Percentiles rank a stretch among this genome's conserved stretches.
Evolutionary conservation across 768 basidiomycete genomes (phyloP).

Genomic region (Obba rivulosa): DNA sequence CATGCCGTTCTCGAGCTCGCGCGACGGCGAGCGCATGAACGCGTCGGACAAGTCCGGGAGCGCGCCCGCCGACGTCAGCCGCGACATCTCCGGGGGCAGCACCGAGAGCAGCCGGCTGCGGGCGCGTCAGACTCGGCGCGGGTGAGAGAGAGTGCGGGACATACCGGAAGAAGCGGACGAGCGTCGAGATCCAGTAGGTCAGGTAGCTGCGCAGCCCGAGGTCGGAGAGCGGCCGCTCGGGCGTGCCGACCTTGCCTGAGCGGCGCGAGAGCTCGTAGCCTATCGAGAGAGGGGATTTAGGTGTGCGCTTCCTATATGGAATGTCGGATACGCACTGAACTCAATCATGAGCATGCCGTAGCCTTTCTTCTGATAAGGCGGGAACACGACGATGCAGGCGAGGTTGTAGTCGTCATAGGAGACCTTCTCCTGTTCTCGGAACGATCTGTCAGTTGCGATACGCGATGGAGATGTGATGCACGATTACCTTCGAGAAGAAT

Average conservation of each 20-base stretch:
- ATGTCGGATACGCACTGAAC: slow-evolving; percentile 64
- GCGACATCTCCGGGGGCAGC: slow-evolving; percentile 47
- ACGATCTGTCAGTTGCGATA: neutral
- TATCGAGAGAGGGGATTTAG: slow-evolving; percentile 23
- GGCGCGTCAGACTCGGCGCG: neutral
- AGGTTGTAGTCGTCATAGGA: slow-evolving; percentile 98
- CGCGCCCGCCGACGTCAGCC: slow-evolving; percentile 35
- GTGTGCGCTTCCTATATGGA: neutral
- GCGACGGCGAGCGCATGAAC: slow-evolving; percentile 16
- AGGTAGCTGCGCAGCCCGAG: slow-evolving; percentile 89
- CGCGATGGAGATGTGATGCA: neutral
- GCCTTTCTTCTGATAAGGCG: slow-evolving; percentile 85
- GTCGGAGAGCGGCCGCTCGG: slow-evolving; percentile 92
- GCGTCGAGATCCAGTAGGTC: slow-evolving; percentile 78
- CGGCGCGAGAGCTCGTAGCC: slow-evolving; percentile 90
- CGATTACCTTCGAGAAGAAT: slow-evolving; percentile 63
- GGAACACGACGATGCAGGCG: slow-evolving; percentile 93
- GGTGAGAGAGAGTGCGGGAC: slow-evolving; percentile 1
- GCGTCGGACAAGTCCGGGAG: slow-evolving; percentile 21
- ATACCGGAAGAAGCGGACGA: slow-evolving; percentile 81
- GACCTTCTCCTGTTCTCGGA: slow-evolving; percentile 66
- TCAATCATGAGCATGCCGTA: slow-evolving; percentile 97
- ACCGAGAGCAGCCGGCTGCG: slow-evolving; percentile 53
- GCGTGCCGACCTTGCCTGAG: slow-evolving; percentile 78
- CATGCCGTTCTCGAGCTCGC: slow-evolving; percentile 12